These are phyloP conservation scores for Coprinellus micaceus DNA, from an alignment of 768 basidiomycete species.

Conservation along the genomic window DNA sequence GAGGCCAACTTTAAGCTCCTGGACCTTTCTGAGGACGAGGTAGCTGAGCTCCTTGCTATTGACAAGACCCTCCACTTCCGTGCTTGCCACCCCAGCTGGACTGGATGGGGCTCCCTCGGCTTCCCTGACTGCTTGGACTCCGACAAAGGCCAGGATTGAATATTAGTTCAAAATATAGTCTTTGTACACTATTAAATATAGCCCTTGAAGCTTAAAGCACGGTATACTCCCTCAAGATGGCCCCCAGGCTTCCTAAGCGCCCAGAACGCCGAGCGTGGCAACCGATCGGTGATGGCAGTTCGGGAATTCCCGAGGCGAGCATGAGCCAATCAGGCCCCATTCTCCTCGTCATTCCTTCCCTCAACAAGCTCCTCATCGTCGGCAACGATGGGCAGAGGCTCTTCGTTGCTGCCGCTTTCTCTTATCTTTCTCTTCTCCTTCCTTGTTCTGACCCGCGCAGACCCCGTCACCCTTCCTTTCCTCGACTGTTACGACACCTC, in stretches of 20 bases:
- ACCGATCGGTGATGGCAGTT: neutral
- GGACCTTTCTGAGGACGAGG: slow-evolving; percentile 58
- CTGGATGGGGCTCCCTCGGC: slow-evolving; percentile 59
- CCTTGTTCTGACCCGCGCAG: slow-evolving; percentile 31
- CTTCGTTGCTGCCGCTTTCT: slow-evolving; percentile 8
- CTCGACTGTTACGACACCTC: slow-evolving; percentile 61
- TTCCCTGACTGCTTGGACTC: slow-evolving; percentile 48
- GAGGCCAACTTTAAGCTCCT: slow-evolving; percentile 56
- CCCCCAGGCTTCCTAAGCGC: neutral
- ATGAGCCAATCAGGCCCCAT: slow-evolving; percentile 3
- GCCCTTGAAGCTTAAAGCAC: no score
- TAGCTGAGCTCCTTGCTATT: slow-evolving; percentile 53
- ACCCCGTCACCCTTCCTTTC: slow-evolving; percentile 61
- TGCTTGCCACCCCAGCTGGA: slow-evolving; percentile 62
- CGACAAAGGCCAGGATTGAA: neutral
- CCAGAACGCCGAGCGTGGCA: neutral
- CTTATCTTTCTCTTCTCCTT: slow-evolving; percentile 27
- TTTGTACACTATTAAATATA: no score
- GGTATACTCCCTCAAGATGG: no score
- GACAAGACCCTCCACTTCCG: slow-evolving; percentile 63
- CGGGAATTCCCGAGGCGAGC: neutral
- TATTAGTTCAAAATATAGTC: no score
- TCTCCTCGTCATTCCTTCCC: slow-evolving; percentile 16
- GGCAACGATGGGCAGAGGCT: slow-evolving; percentile 11
- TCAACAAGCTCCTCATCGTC: slow-evolving; percentile 9